Percentiles rank a stretch among this genome's conserved stretches.
Conservation (phyloP, 1,284 basidiomycete species). For the Entoloma clypeatum region DNA sequence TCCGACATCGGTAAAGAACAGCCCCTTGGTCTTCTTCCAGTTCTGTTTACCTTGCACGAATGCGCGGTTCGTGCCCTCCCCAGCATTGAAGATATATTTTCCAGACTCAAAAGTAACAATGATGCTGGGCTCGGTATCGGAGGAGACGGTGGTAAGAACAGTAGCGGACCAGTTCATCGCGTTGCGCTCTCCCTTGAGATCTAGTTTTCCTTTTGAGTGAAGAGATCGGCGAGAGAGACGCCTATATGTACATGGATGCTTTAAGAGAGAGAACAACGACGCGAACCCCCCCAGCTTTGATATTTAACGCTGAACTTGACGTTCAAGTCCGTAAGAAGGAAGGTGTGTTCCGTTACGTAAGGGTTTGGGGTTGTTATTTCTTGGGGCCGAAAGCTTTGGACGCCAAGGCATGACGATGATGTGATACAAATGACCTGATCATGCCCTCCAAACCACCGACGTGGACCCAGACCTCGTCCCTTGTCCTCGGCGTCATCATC, state of each 20-base stretch:
- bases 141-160: conserved; percentile 52
- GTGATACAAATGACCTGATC: no score
- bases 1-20: conserved; percentile 72
- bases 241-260: conserved; percentile 5
- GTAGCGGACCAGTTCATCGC: conserved; percentile 59
- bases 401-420: no score
- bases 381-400: conserved; percentile 1
- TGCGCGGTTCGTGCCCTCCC: conserved; percentile 75
- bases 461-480: no score
- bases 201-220: neutral
- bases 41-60: conserved; percentile 65
- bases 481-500: no score
- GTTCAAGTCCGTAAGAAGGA: no score
- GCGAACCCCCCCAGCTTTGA: conserved; percentile 17
- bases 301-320: neutral
- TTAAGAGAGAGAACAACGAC: conserved; percentile 2
- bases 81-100: conserved; percentile 84
- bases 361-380: conserved; percentile 10
- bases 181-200: conserved; percentile 6
- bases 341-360: no score
- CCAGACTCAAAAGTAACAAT: conserved; percentile 71
- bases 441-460: no score
- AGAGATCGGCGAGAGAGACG: neutral
- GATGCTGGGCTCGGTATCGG: conserved; percentile 78
- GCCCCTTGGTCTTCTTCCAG: conserved; percentile 59